Evolutionary conservation across 2,329 filamentous ascomycete species (phyloP), one percentile per base, ranked within the genome.

Genomic region (Zymoseptoria crescenta): DNA sequence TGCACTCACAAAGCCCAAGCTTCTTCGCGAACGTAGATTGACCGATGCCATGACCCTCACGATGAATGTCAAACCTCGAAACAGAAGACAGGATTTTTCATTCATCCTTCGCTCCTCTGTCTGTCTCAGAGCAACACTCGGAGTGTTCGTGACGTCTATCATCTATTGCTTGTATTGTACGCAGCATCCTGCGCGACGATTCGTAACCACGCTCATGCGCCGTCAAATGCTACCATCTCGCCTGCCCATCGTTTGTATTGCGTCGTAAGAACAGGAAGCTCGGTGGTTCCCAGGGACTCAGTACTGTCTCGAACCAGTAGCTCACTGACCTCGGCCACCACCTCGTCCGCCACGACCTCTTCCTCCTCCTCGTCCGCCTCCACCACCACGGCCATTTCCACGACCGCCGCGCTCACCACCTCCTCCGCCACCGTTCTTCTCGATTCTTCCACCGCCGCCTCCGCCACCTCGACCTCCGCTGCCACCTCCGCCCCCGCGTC

Each of bases 271-370:
- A 24, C 2, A 24, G 24, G 24, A 24, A 24, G 2, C 24, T 24
- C 24, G 24, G 24, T 24, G 24, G 24, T 24, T 24, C 24, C 24
- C 24, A n/a, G 24, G 24, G 4, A 24, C 2, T 24, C 4, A 24
- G 24, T 3, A 24, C 24, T 24, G 24, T 24, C 24, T 24, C 24
- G 2, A 24, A 24, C 2, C 24, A 24, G 2, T 24, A 4, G 24
- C 24, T 21, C 13, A 27, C 20, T 30, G 56, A 7, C 58, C 45
- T 53, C 56, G 58, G 19, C 55, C 55, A 50, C 56, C 57, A 35
- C 62, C 62, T 9, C 59, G 54, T 19, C 61, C 57, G 20, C 58
- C 60, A 6, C 56, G 28, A 48, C 58, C 58, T n/a, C 57, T 49
- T 10, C 57, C 30, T 57, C 58, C 48, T 10, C 56, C 45, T 13